phyloP scores from a whole-genome alignment of 1,284 basidiomycete genomes.

The Trametes pubescens region DNA sequence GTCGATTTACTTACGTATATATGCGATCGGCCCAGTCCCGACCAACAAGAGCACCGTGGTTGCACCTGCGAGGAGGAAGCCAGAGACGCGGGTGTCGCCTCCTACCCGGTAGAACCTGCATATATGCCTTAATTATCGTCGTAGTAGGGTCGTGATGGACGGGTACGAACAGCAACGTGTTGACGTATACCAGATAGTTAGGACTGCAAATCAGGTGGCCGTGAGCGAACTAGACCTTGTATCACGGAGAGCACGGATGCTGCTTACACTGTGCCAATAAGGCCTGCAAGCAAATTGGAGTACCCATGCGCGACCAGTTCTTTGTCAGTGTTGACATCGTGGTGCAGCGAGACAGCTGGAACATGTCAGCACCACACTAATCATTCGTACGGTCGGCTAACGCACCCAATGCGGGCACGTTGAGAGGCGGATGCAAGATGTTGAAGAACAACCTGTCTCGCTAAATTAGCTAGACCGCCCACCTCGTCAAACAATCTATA shows the following conservation, averaged over 20 bases:
- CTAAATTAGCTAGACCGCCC: conserved; percentile 5
- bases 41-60: conserved; percentile 81
- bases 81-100: conserved; percentile 85
- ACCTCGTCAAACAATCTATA: conserved; percentile 30
- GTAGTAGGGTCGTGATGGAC: neutral
- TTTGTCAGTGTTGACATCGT: conserved; percentile 93
- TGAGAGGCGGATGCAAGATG: conserved; percentile 92
- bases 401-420: conserved; percentile 89
- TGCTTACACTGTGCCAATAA: conserved; percentile 79
- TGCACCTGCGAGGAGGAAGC: conserved; percentile 85
- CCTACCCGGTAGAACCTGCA: conserved; percentile 94
- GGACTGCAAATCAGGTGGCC: conserved; percentile 52
- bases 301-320: conserved; percentile 95
- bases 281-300: conserved; percentile 87
- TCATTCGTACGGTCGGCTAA: neutral
- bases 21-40: conserved; percentile 88
- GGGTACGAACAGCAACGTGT: conserved; percentile 79
- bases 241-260: conserved; percentile 34
- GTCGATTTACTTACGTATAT: conserved; percentile 77
- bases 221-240: neutral
- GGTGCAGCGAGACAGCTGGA: conserved; percentile 86
- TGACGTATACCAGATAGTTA: conserved; percentile 90
- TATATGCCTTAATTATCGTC: neutral
- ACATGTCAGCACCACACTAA: neutral
- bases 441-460: conserved; percentile 82